Evolutionary conservation across 202 grass and related monocot species (phyloP).

Genomic region (Brachypodium distachyon): DNA sequence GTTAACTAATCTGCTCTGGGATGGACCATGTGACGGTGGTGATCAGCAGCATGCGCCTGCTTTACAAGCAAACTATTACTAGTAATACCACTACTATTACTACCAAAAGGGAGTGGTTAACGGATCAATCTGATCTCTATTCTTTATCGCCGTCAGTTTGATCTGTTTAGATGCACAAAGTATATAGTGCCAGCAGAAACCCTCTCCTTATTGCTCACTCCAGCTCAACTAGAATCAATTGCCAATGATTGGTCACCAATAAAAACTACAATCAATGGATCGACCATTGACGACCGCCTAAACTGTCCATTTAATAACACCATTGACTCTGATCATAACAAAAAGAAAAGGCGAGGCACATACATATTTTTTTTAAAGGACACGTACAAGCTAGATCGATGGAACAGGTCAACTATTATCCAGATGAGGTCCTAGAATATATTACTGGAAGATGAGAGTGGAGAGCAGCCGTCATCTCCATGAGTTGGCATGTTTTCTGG

Average conservation of each 20-base stretch:
- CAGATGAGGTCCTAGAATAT: not conserved
- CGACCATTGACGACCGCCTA: not conserved
- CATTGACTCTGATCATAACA: not conserved
- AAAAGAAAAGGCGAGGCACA: not conserved
- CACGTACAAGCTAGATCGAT: not conserved
- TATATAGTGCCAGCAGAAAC: not conserved
- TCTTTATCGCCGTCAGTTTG: too few species aligned
- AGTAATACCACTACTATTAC: too few species aligned
- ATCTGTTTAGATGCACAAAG: too few species aligned
- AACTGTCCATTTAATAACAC: not conserved
- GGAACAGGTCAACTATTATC: constrained; percentile 43
- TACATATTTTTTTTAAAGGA: not conserved
- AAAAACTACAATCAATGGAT: not conserved
- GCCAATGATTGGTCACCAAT: constrained; percentile 1
- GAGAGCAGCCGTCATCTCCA: constrained; percentile 19
- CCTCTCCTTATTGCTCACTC: too few species aligned
- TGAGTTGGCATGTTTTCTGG: constrained; percentile 20
- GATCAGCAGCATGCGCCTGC: too few species aligned
- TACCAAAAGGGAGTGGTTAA: too few species aligned
- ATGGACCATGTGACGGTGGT: too few species aligned
- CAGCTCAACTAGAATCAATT: not conserved
- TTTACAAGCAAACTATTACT: too few species aligned
- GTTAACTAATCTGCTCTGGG: too few species aligned
- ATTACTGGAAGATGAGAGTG: not conserved
- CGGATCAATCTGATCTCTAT: too few species aligned